Base-by-base conservation (phyloP, 140 eudicot genomes). In the Oenanthe javanica region DNA sequence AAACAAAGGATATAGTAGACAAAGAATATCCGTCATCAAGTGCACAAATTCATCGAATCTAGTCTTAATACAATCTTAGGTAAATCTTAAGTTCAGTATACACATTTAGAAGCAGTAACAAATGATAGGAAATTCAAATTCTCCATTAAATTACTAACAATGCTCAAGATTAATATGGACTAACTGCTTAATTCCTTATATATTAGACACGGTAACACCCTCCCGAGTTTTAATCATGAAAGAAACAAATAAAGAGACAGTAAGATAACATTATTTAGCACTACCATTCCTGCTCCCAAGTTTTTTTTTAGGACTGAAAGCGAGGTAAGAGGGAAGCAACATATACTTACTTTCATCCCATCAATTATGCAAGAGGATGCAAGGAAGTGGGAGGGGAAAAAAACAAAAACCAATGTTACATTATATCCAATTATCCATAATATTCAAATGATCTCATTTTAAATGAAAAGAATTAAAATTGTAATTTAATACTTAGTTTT, bases 1-100 rank as follows among this genome's bases (percentile, higher is more conserved):
- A 71, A 82, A 57, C 73, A 86, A 50, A 78, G 61, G n/a, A 61
- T 71, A 76, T 43, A 55, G 77, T 69, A 23, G 69, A 21, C 12
- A 40, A 14, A 21, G 31, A 40, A 79, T 14, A 85, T 18, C 16
- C 25, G 55, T 79, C 83, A 83, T 74, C 77, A 21, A 54, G 2
- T 1, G 59, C 42, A 75, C 78, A 13, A 5, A 1, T 15, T 19
- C 45, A 27, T 64, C 4, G 9, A n/a, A 11, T 27, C 9, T 31
- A 7, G 15, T 42, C 51, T 42, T 71, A 46, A 43, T 14, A 71
- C 76, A 66, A 66, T 38, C 76, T 36, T 14, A 71, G 19, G 23
- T 1, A 21, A 71, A 71, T 40, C 25, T 42, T 8, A 8, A 7
- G 9, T 71, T 21, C 27, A 59, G 31, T 21, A 59, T 21, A 59